Base-by-base conservation (phyloP, 192 early-diverging fungal species). In the Kappamyces sp. region DNA sequence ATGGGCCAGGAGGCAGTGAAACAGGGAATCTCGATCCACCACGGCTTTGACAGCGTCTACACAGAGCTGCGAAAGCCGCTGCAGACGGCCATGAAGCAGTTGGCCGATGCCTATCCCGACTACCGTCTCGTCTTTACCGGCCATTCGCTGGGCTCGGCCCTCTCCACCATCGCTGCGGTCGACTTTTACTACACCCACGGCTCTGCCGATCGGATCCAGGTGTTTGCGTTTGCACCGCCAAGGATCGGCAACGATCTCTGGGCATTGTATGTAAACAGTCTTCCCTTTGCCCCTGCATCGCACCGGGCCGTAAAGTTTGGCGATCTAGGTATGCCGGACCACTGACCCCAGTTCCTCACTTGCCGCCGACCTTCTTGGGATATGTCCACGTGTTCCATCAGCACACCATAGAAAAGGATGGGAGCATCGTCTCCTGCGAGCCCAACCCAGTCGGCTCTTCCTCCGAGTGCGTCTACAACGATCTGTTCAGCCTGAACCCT, bases 61-160 rank as follows among this genome's bases (percentile, higher is more conserved):
- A 50, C 36, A 0, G 40, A 39, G 9, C 32, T 54, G 6, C 9
- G 12, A 12, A 36, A 43, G 15, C 7, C 12, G 6, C 50, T 69
- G 23, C 47, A 34, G 5, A 36, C 15, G 9, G 34, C 58, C 47
- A 55, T 69, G 23, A 13, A 43, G 37, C 6, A 47, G 34, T 23
- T 58, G 33, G n/a, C 38, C 9, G 47, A 49, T 12, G 6, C 23
- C 7, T 38, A 38, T 44, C 62, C 44, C 8, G 57, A 40, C 5
- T 74, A 53, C 58, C 48, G 10, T 32, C 32, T 70, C 8, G 33
- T 39, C 10, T 63, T 74, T 38, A 60, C 62, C 3, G 72, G 72
- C 1, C 72, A 74, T 62, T 58, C 51, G 13, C 42, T 74, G n/a
- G 72, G 72, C n/a, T 5, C 23, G 73, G 58, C 73, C 7, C 40